Percentiles rank a stretch among this genome's conserved stretches.
These are phyloP conservation scores for Acer saccharum DNA, from an alignment of 345 rosid species.

Conservation along the genomic window DNA sequence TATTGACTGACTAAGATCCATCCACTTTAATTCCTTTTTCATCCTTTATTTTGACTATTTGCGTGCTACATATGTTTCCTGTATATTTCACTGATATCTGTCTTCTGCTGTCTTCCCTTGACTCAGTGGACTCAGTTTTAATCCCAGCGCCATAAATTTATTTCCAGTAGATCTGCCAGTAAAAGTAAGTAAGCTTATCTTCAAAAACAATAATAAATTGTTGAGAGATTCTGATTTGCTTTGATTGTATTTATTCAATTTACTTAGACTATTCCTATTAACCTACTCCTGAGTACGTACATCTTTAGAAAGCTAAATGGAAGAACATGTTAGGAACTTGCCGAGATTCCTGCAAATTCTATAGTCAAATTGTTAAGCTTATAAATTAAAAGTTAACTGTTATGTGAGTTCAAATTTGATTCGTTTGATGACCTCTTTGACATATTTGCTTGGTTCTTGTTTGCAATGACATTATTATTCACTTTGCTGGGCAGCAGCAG, in stretches of 20 bases:
- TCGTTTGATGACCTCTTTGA: background rate
- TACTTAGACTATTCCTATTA: background rate
- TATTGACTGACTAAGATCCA: background rate
- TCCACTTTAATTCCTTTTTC: conserved; percentile 8
- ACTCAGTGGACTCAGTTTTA: conserved; percentile 71
- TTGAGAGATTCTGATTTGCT: background rate
- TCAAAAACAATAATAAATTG: background rate
- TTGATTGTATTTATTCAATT: background rate
- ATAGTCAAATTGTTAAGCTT: background rate
- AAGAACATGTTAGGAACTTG: too few relatives aligned
- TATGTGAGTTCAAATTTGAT: background rate
- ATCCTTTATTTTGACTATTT: background rate
- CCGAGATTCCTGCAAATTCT: background rate
- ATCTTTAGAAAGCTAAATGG: too few relatives aligned
- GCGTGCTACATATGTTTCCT: background rate
- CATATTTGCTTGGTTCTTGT: background rate
- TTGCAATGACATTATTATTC: background rate
- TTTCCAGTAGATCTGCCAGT: conserved; percentile 59
- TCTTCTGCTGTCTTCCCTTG: background rate
- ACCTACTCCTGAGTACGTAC: background rate
- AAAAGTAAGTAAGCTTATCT: conserved; percentile 50
- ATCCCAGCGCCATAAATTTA: conserved; percentile 68
- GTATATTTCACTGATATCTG: conserved; percentile 7
- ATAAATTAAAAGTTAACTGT: background rate
- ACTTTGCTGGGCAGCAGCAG: conserved; percentile 40